These are phyloP conservation scores for Bassia scoparia DNA, from an alignment of 148 eudicot species.

Conservation along the genomic window DNA sequence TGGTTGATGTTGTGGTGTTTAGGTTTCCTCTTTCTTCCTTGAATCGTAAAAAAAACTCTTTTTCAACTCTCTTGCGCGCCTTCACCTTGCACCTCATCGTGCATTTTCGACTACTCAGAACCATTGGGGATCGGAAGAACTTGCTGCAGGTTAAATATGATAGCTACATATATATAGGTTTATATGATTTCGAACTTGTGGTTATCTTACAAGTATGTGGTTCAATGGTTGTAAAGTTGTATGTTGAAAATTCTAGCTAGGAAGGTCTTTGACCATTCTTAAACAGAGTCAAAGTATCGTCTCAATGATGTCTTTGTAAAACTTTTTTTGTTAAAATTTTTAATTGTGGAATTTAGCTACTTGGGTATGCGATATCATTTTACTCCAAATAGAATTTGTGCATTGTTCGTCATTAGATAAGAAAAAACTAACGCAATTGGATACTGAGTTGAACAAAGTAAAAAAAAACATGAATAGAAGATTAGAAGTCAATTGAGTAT, in stretches of 20 bases:
- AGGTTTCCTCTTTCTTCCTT: constrained; percentile 9
- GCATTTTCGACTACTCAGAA: not conserved
- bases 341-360: too few relatives aligned
- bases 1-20: constrained; percentile 20
- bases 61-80: not conserved
- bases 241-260: not conserved
- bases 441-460: too few relatives aligned
- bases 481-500: too few relatives aligned
- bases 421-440: too few relatives aligned
- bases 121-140: constrained; percentile 1
- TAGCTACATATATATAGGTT: not conserved
- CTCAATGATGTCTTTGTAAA: not conserved
- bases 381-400: too few relatives aligned
- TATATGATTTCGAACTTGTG: not conserved
- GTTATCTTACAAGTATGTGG: not conserved
- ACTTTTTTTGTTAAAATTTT: not conserved
- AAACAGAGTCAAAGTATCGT: not conserved
- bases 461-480: too few relatives aligned
- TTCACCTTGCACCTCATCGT: not conserved
- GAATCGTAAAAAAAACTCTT: constrained; percentile 2
- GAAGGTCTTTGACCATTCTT: not conserved
- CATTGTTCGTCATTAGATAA: too few relatives aligned
- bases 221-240: not conserved
- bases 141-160: not conserved
- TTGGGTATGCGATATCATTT: too few relatives aligned